Evolutionary conservation across 1,284 basidiomycete genomes (phyloP).

Genomic region (Ustilago loliicola): DNA sequence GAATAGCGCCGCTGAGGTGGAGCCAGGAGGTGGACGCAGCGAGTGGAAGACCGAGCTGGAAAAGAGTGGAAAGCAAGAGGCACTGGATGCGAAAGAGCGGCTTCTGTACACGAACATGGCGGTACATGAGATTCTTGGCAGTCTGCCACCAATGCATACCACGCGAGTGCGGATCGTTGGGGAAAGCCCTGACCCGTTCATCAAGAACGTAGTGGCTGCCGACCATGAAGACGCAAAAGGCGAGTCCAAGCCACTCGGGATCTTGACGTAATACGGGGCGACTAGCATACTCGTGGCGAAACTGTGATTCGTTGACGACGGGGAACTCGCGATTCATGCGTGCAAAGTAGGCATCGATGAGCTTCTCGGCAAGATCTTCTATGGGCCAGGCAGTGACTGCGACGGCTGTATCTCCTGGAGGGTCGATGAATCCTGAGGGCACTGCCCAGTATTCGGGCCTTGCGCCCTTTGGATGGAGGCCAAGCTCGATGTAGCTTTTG

Average conservation of each 20-base stretch:
- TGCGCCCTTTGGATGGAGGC: slow-evolving; percentile 27
- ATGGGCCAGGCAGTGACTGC: slow-evolving; percentile 48
- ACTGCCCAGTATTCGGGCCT: slow-evolving; percentile 49
- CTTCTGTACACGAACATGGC: slow-evolving; percentile 16
- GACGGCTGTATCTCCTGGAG: slow-evolving; percentile 10
- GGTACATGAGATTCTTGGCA: slow-evolving; percentile 28
- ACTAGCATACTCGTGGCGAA: slow-evolving; percentile 44
- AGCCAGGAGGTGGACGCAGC: slow-evolving; percentile 52
- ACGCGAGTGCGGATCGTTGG: slow-evolving; percentile 32
- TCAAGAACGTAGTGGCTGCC: slow-evolving; percentile 51
- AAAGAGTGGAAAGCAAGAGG: slow-evolving; percentile 37
- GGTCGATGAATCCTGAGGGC: slow-evolving; percentile 38
- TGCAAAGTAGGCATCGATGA: slow-evolving; percentile 58
- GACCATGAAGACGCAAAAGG: slow-evolving; percentile 55
- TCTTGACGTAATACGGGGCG: slow-evolving; percentile 40
- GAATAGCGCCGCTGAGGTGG: slow-evolving; percentile 50
- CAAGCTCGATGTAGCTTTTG: slow-evolving; percentile 26
- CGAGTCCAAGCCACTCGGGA: slow-evolving; percentile 45
- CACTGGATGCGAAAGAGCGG: slow-evolving; percentile 35
- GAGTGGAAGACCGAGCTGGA: slow-evolving; percentile 45
- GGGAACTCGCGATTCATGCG: slow-evolving; percentile 55
- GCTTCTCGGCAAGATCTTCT: slow-evolving; percentile 45
- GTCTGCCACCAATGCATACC: slow-evolving; percentile 51
- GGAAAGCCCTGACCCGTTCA: slow-evolving; percentile 22
- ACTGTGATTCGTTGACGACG: slow-evolving; percentile 56